phyloP scores from a whole-genome alignment of 805 yeast genomes.

The Saccharomycopsis fodiens region DNA sequence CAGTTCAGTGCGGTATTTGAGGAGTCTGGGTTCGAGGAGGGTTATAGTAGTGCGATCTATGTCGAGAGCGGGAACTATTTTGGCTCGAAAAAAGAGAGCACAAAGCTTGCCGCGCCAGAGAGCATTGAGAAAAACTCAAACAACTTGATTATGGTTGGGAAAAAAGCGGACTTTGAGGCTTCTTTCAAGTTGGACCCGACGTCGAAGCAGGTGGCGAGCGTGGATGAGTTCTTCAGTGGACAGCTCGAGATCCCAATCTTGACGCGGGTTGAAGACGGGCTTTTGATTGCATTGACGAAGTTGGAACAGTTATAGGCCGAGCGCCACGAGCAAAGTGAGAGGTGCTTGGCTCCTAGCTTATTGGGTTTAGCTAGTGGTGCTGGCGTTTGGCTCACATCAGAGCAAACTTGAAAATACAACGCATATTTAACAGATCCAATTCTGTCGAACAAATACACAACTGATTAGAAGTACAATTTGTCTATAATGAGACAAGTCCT shows the following conservation, averaged over 20 bases:
- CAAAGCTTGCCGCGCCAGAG: slow-evolving; percentile 19
- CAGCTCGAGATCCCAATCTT: slow-evolving; percentile 59
- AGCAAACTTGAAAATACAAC: no score
- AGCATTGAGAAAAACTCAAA: slow-evolving; percentile 22
- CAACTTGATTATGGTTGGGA: slow-evolving; percentile 54
- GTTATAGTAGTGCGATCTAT: slow-evolving; percentile 62
- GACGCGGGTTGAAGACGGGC: slow-evolving; percentile 63
- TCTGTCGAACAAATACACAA: no score
- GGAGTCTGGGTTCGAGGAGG: slow-evolving; percentile 54
- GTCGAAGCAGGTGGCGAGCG: slow-evolving; percentile 45
- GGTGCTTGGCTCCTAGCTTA: no score
- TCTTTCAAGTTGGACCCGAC: slow-evolving; percentile 47
- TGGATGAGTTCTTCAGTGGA: slow-evolving; percentile 47
- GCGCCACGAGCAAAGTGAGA: no score
- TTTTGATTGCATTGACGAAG: slow-evolving; percentile 48
- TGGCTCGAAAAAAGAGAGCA: slow-evolving; percentile 26
- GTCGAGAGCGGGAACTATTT: slow-evolving; percentile 63
- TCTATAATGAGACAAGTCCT: no score
- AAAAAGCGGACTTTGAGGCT: slow-evolving; percentile 46
- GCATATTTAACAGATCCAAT: no score
- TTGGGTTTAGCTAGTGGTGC: no score
- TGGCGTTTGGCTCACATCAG: no score
- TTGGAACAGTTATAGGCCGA: slow-evolving; percentile 1
- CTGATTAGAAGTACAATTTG: no score
- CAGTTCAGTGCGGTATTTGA: slow-evolving; percentile 61